These are phyloP conservation scores for Citrus maxima DNA, from an alignment of 345 rosid species.

Conservation along the genomic window DNA sequence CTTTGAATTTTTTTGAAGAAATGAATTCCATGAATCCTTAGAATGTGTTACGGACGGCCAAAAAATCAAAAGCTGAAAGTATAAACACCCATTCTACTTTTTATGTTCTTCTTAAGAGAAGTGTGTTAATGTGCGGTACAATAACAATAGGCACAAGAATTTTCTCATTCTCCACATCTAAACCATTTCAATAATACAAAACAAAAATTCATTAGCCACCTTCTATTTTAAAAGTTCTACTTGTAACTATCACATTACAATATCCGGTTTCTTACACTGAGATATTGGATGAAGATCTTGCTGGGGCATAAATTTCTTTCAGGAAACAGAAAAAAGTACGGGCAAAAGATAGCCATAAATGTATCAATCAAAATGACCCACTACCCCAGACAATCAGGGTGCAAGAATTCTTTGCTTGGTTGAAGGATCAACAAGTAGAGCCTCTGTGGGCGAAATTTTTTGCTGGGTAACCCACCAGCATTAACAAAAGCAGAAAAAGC, in stretches of 20 bases:
- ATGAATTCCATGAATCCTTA: neutral
- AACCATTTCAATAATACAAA: neutral
- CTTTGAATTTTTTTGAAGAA: neutral
- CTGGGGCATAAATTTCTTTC: neutral
- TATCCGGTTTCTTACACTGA: neutral
- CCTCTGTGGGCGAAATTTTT: conserved; percentile 25
- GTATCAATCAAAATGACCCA: conserved; percentile 29
- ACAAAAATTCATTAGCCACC: neutral
- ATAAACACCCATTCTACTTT: no score
- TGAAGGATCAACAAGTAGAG: conserved; percentile 17
- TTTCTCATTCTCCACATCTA: neutral
- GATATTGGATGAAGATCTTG: neutral
- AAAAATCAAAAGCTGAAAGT: neutral
- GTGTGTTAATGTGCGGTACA: neutral
- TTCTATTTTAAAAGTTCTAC: neutral
- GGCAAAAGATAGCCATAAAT: conserved; percentile 23
- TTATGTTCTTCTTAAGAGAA: neutral
- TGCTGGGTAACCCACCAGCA: conserved; percentile 39
- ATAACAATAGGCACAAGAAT: neutral
- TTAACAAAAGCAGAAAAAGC: conserved; percentile 17
- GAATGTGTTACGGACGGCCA: neutral
- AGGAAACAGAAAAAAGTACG: neutral
- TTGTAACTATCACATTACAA: neutral
- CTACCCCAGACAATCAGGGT: conserved; percentile 34
- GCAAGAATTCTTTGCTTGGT: conserved; percentile 5